Percentiles rank a stretch among this genome's conserved stretches.
phyloP scores from a whole-genome alignment of 208 protist species.

The Leishmania amazonensis region DNA sequence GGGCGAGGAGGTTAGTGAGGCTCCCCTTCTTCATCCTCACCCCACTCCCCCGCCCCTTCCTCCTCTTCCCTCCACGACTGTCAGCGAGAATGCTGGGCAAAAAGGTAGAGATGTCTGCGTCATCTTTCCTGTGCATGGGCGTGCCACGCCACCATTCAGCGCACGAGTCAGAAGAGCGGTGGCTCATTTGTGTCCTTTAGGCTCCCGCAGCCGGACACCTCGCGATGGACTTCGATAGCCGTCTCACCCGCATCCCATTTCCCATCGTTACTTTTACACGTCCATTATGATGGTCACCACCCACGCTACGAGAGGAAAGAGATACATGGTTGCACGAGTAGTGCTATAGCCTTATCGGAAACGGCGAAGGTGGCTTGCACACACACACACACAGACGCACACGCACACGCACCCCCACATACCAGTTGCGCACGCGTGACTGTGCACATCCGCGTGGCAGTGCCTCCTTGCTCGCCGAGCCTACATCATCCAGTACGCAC shows the following conservation, averaged over 20 bases:
- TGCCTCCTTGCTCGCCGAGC: background rate
- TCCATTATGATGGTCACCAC: background rate
- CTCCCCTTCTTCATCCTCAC: background rate
- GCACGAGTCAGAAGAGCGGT: background rate
- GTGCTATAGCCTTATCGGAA: background rate
- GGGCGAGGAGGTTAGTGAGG: background rate
- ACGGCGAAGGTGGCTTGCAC: background rate
- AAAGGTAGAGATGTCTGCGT: background rate
- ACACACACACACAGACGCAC: background rate
- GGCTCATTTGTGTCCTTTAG: background rate
- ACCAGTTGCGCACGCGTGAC: background rate
- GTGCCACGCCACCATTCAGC: background rate
- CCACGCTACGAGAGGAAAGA: background rate
- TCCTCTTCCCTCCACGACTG: background rate
- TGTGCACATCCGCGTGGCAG: background rate
- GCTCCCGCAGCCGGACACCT: background rate
- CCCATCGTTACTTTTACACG: background rate
- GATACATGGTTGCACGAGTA: background rate
- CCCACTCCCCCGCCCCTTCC: background rate
- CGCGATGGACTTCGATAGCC: background rate
- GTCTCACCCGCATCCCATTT: background rate
- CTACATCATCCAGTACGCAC: background rate
- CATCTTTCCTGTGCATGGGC: background rate
- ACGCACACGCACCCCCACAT: background rate
- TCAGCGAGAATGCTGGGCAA: too few species aligned